Evolutionary conservation across 768 basidiomycete genomes (phyloP).

Genomic region (Coprinellus aureogranulatus): DNA sequence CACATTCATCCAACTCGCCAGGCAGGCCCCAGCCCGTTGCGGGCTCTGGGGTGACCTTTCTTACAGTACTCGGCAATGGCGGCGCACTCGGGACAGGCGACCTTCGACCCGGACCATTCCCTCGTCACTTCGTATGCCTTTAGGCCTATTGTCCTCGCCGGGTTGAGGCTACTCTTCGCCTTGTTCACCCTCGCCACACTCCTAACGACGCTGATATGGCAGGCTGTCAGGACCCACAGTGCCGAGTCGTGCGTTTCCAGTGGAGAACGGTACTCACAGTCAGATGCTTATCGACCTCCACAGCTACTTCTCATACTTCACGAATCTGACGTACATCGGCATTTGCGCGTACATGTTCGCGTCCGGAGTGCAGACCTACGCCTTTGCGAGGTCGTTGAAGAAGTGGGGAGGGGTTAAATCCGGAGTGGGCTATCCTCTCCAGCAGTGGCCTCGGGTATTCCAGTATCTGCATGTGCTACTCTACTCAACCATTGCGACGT

Average conservation of each 20-base stretch:
- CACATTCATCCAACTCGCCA: neutral
- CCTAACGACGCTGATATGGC: slow-evolving; percentile 6
- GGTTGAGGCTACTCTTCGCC: slow-evolving; percentile 8
- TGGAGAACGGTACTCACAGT: neutral
- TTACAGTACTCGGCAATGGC: neutral
- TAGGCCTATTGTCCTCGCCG: slow-evolving; percentile 6
- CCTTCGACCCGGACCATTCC: slow-evolving; percentile 10
- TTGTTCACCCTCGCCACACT: slow-evolving; percentile 5
- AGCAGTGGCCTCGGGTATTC: slow-evolving; percentile 12
- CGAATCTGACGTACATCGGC: slow-evolving; percentile 13
- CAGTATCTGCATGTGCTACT: slow-evolving; percentile 14
- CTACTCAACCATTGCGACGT: slow-evolving; percentile 14
- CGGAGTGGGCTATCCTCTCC: slow-evolving; percentile 10
- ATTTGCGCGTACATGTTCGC: slow-evolving; percentile 14
- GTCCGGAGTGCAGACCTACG: slow-evolving; percentile 11
- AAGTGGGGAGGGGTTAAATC: neutral
- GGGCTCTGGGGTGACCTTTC: neutral
- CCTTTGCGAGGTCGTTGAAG: slow-evolving; percentile 1
- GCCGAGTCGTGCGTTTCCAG: slow-evolving; percentile 8
- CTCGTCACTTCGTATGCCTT: slow-evolving; percentile 13
- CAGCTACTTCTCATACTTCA: slow-evolving; percentile 17
- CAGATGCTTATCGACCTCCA: neutral
- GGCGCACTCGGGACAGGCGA: neutral
- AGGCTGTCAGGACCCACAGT: neutral
- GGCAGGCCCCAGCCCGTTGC: neutral